Evolutionary conservation across 768 basidiomycete genomes (phyloP).

Genomic region (Panaeolus cyanescens): DNA sequence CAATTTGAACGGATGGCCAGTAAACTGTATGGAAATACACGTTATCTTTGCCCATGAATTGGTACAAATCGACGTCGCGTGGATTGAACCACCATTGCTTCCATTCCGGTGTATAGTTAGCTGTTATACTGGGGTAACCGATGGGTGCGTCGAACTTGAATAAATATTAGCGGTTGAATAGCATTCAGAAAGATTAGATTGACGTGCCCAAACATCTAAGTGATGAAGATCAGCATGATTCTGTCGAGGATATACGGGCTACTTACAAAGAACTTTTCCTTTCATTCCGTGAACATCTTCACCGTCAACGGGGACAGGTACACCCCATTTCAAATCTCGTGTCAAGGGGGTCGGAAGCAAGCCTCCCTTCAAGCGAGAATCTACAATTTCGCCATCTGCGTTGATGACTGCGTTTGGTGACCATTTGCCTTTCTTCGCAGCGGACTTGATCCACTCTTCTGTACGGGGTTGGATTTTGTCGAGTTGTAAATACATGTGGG

Average conservation of each 20-base stretch:
- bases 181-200: neutral
- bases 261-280: slow-evolving; percentile 94
- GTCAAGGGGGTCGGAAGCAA: slow-evolving; percentile 90
- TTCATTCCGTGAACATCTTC: slow-evolving; percentile 85
- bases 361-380: slow-evolving; percentile 84
- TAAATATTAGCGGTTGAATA: slow-evolving; percentile 11
- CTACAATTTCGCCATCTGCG: slow-evolving; percentile 83
- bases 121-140: slow-evolving; percentile 97
- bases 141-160: slow-evolving; percentile 94
- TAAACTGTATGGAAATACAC: slow-evolving; percentile 98
- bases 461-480: slow-evolving; percentile 80
- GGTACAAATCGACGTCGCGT: slow-evolving; percentile 86
- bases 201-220: slow-evolving; percentile 89
- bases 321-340: slow-evolving; percentile 94
- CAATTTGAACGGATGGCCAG: slow-evolving; percentile 88
- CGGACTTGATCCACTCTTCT: slow-evolving; percentile 85
- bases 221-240: slow-evolving; percentile 4
- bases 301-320: slow-evolving; percentile 81
- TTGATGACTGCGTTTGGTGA: slow-evolving; percentile 91
- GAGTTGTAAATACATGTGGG: slow-evolving; percentile 91
- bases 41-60: slow-evolving; percentile 99
- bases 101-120: slow-evolving; percentile 94
- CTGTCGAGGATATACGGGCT: neutral
- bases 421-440: slow-evolving; percentile 87
- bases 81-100: slow-evolving; percentile 96